These are phyloP conservation scores for Phytophthora megakarya DNA, from an alignment of 352 stramenopile species.

Conservation along the genomic window DNA sequence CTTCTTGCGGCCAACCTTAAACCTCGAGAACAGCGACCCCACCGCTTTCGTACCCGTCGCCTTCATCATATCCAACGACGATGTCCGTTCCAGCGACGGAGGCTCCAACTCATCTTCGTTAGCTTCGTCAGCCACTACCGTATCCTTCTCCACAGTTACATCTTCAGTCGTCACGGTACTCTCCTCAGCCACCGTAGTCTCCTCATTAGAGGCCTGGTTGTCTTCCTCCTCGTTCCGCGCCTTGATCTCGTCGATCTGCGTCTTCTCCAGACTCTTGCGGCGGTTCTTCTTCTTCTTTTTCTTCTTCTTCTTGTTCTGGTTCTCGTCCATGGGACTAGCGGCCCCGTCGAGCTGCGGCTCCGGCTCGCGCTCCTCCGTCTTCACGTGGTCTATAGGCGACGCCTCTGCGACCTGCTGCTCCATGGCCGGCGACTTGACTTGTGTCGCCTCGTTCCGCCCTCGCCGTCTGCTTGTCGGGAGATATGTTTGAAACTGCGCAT, in stretches of 20 bases:
- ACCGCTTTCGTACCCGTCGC: conserved; percentile 31
- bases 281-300: conserved; percentile 42
- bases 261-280: conserved; percentile 35
- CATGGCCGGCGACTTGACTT: conserved; percentile 20
- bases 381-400: neutral
- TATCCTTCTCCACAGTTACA: neutral
- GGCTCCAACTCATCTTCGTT: conserved; percentile 11
- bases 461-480: neutral
- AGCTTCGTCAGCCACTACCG: neutral
- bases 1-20: conserved; percentile 45
- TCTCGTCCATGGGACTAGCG: conserved; percentile 5
- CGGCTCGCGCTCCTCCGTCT: conserved; percentile 17
- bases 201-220: conserved; percentile 11
- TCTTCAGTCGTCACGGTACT: neutral
- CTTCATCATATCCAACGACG: conserved; percentile 35
- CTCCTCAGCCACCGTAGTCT: neutral
- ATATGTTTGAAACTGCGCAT: too few species aligned
- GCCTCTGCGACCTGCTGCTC: conserved; percentile 10
- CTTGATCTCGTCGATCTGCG: conserved; percentile 16
- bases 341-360: conserved; percentile 26
- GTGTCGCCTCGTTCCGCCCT: conserved; percentile 10
- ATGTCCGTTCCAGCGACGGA: conserved; percentile 16
- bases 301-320: conserved; percentile 35
- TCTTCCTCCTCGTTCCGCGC: conserved; percentile 1
- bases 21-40: conserved; percentile 42